phyloP scores from a whole-genome alignment of 768 basidiomycete genomes.

The Pleurotus ostreatus region DNA sequence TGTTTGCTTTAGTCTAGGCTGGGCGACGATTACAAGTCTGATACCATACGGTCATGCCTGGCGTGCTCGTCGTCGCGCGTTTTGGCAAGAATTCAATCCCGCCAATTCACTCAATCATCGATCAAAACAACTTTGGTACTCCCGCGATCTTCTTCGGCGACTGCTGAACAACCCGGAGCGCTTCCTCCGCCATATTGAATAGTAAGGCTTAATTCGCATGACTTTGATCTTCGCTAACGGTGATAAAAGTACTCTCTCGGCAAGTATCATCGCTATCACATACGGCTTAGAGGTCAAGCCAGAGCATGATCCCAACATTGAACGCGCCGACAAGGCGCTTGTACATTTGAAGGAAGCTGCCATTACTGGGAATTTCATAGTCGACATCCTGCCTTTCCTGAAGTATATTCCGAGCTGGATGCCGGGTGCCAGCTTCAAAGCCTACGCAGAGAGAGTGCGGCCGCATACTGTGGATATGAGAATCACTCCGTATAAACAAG shows the following conservation, averaged over 20 bases:
- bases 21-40: not conserved
- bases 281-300: slow-evolving; percentile 19
- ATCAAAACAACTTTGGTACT: slow-evolving; percentile 15
- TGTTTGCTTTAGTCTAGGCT: slow-evolving; percentile 3
- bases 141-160: slow-evolving; percentile 19
- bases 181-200: slow-evolving; percentile 14
- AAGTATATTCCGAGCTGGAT: slow-evolving; percentile 23
- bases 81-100: not conserved
- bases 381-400: slow-evolving; percentile 25
- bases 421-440: slow-evolving; percentile 40
- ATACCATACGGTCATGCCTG: slow-evolving; percentile 4
- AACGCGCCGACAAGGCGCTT: slow-evolving; percentile 7
- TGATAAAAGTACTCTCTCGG: not conserved
- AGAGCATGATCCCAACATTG: not conserved
- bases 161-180: slow-evolving; percentile 17
- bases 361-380: slow-evolving; percentile 28
- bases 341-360: slow-evolving; percentile 23
- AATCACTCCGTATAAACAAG: not conserved
- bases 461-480: not conserved
- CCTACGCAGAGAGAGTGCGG: slow-evolving; percentile 1
- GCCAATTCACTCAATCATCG: slow-evolving; percentile 1
- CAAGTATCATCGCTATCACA: slow-evolving; percentile 18
- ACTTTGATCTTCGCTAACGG: not conserved
- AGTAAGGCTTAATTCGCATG: no score
- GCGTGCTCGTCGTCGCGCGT: not conserved